Percentiles rank a stretch among this genome's conserved stretches.
phyloP scores from a whole-genome alignment of 2,329 filamentous ascomycete species.

The Neofusicoccum umdonicola region DNA sequence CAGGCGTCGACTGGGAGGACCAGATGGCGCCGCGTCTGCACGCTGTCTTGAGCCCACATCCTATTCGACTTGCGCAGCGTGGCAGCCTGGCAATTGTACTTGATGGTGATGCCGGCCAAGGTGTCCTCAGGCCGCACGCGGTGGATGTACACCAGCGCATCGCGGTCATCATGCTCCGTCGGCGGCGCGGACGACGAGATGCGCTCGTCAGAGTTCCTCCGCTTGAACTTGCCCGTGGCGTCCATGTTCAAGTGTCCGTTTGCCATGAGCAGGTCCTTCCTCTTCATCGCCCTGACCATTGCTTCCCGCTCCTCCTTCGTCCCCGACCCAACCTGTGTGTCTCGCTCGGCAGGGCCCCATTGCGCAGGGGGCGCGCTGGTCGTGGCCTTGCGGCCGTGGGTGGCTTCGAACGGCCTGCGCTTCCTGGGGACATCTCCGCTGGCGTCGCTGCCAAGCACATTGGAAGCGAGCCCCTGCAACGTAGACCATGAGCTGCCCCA shows the following conservation, averaged over 20 bases:
- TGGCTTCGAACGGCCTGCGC: constrained; percentile 30
- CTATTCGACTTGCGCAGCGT: constrained; percentile 84
- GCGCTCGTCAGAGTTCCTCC: constrained; percentile 66
- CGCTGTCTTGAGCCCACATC: constrained; percentile 89
- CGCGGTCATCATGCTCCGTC: constrained; percentile 61
- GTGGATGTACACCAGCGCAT: constrained; percentile 88
- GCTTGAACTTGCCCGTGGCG: constrained; percentile 55
- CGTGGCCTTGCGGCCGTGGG: constrained; percentile 28
- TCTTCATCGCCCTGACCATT: constrained; percentile 49
- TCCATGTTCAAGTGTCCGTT: constrained; percentile 42
- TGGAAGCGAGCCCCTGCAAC: constrained; percentile 50
- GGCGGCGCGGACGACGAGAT: constrained; percentile 47
- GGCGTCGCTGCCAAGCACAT: constrained; percentile 39
- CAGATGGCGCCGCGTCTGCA: constrained; percentile 78
- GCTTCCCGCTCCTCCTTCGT: constrained; percentile 47
- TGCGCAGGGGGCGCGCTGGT: constrained; percentile 43
- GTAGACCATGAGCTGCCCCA: constrained; percentile 51
- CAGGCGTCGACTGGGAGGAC: constrained; percentile 88
- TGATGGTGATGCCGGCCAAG: constrained; percentile 84
- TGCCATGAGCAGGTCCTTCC: constrained; percentile 47
- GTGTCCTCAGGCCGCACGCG: constrained; percentile 80
- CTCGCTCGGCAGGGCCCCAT: constrained; percentile 47
- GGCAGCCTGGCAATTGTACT: constrained; percentile 82
- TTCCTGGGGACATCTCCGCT: constrained; percentile 27
- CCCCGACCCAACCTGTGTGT: constrained; percentile 43